These are phyloP conservation scores for Colletotrichum lupini DNA, from an alignment of 2,329 filamentous ascomycete species.

Conservation along the genomic window DNA sequence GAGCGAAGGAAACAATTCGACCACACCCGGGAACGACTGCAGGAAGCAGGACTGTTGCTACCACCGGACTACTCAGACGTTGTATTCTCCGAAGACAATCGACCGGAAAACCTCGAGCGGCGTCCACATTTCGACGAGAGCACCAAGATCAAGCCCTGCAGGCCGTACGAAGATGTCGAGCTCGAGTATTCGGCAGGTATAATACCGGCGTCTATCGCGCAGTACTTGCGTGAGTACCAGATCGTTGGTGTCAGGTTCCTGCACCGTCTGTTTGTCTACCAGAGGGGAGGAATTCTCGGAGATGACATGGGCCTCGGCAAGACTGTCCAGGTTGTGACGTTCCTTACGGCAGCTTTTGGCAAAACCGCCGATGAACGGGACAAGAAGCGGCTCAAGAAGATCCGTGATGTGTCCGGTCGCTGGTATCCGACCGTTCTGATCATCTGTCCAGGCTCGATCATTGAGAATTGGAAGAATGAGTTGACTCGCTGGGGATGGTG, in stretches of 20 bases:
- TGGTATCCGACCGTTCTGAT: conserved; percentile 91
- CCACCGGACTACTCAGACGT: conserved; percentile 83
- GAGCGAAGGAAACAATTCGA: conserved; percentile 78
- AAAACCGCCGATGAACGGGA: conserved; percentile 93
- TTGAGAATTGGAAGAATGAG: conserved; percentile 92
- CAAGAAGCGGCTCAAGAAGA: conserved; percentile 86
- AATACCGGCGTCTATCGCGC: conserved; percentile 89
- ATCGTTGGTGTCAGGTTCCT: conserved; percentile 86
- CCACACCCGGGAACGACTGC: conserved; percentile 64
- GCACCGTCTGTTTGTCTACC: conserved; percentile 89
- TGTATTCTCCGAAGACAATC: conserved; percentile 76
- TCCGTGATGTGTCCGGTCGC: conserved; percentile 69
- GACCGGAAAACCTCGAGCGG: conserved; percentile 61
- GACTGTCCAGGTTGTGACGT: conserved; percentile 94
- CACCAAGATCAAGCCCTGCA: conserved; percentile 70
- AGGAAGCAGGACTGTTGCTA: conserved; percentile 76
- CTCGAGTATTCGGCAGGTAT: conserved; percentile 81
- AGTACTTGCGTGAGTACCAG: conserved; percentile 93
- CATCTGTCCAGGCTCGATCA: conserved; percentile 87
- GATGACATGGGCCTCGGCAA: conserved; percentile 99
- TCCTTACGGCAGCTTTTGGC: conserved; percentile 90
- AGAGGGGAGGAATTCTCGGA: conserved; percentile 89
- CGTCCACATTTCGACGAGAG: conserved; percentile 73
- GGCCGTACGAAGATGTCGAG: conserved; percentile 79
- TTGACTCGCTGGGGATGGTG: conserved; percentile 95